Base-by-base conservation (phyloP, 345 rosid species). In the Cardamine chenopodiifolia region DNA sequence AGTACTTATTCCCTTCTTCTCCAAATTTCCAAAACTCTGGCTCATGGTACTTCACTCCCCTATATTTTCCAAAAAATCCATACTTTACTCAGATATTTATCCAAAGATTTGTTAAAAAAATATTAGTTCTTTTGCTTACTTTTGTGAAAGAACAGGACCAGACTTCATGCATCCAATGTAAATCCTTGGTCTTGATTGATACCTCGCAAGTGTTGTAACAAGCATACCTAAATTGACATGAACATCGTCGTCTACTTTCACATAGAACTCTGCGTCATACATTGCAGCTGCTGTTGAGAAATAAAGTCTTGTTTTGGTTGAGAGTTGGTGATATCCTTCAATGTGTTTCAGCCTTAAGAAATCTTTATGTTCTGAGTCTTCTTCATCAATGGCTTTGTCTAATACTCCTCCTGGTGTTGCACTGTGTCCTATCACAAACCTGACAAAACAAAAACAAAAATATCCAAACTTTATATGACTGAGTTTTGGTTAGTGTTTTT, bases 151-250 rank as follows among this genome's bases (percentile, higher is more conserved):
- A 66, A 94, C 96, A 1, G 98, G 97, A 2, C 98, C 97, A 1
- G 98, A 91, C 69, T 91, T 94, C 98, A 94, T 94, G 86, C 98
- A 94, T 1, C 98, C 98, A n/a, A 94, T 91, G 71, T 91, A 94
- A 17, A 87, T 74, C 77, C 92, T 77, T 0, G 95, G 90, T 71
- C 85, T 94, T 45, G 84, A 73, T 53, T 89, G 83, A 77, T 91
- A 44, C 44, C 67, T 82, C 1, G 90, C 87, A 10, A 94, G 82
- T 2, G 90, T 81, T 19, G 70, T 84, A 17, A 29, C 83, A 8
- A 94, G 75, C 85, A 66, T 82, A 1, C 97, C 98, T 56, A 88
- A 32, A 66, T 94, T 94, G 40, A 94, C 78, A 79, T 94, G 98
- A 55, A 94, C 86, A 71, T 94, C 96, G 28, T 91, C 98, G 26